Evolutionary conservation across 2,329 filamentous ascomycete species (phyloP).

Genomic region (Lachnellula subtilissima): DNA sequence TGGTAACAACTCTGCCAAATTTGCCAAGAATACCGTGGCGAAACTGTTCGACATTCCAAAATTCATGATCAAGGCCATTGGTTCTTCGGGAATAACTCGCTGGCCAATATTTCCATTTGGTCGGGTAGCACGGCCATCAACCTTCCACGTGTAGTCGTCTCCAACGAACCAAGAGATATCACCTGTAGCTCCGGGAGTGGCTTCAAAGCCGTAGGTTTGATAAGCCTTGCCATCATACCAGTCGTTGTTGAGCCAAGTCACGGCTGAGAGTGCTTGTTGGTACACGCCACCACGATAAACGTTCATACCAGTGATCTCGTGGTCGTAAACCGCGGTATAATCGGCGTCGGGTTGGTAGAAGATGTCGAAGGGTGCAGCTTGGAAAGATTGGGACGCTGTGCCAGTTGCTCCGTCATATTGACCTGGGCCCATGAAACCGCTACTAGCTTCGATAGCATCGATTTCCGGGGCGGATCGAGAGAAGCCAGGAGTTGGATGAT

Average conservation of each 20-base stretch:
- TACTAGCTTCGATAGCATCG: constrained; percentile 66
- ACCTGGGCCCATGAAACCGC: constrained; percentile 33
- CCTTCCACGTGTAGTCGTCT: constrained; percentile 58
- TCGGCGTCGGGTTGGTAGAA: constrained; percentile 64
- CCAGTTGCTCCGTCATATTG: constrained; percentile 50
- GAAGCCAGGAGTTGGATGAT: constrained; percentile 61
- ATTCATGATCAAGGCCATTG: constrained; percentile 63
- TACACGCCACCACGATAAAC: constrained; percentile 55
- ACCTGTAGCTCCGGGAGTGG: constrained; percentile 53
- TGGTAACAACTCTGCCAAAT: constrained; percentile 51
- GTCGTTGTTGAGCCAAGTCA: constrained; percentile 58
- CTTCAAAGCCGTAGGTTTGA: constrained; percentile 60
- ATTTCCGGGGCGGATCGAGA: constrained; percentile 67
- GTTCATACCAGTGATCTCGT: constrained; percentile 52
- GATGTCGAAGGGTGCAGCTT: constrained; percentile 65
- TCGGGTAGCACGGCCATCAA: constrained; percentile 54
- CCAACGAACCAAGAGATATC: constrained; percentile 67
- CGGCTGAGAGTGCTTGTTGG: constrained; percentile 58
- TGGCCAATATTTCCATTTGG: constrained; percentile 68
- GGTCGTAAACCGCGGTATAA: constrained; percentile 61
- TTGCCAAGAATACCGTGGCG: constrained; percentile 54
- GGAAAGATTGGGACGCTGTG: constrained; percentile 60
- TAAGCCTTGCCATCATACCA: constrained; percentile 63
- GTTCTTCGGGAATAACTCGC: constrained; percentile 60
- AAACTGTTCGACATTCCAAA: constrained; percentile 67